Percentiles rank a stretch among this genome's conserved stretches.
phyloP scores from a whole-genome alignment of 371 early-diverging fungal species.

The Mortierella sp. region DNA sequence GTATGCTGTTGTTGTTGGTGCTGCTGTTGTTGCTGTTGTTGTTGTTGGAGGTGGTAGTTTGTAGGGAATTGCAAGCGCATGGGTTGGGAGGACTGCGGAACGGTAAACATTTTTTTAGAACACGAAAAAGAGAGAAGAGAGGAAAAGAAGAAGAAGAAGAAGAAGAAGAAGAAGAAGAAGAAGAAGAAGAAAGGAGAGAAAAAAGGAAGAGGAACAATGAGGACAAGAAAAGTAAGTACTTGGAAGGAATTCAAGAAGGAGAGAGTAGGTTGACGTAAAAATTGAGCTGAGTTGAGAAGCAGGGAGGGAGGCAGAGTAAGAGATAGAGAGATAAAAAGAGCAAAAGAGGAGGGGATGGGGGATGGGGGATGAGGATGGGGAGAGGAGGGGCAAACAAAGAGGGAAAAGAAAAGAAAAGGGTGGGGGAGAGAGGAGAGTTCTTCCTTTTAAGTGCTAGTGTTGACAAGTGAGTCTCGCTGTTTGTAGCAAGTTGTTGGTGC shows the following conservation, averaged over 20 bases:
- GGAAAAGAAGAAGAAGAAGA: neutral
- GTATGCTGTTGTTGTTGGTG: conserved; percentile 39
- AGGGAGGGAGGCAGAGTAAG: neutral
- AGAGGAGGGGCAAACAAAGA: neutral
- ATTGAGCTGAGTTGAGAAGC: neutral
- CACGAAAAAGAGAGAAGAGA: conserved; percentile 3
- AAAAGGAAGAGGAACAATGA: neutral
- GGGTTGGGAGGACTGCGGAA: conserved; percentile 37
- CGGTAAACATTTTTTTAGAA: conserved; percentile 34
- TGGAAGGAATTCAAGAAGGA: neutral
- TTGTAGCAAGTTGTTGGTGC: neutral
- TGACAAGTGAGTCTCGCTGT: neutral
- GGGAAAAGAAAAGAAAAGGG: neutral
- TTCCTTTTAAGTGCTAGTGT: neutral
- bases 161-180: neutral
- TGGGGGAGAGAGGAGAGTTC: neutral
- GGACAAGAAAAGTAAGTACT: neutral
- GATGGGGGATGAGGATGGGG: neutral
- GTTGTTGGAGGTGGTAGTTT: conserved; percentile 47
- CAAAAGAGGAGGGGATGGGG: neutral
- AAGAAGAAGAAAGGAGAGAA: neutral
- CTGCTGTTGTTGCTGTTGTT: conserved; percentile 40
- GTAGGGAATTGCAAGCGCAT: conserved; percentile 22
- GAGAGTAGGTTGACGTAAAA: neutral
- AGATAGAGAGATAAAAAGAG: neutral